These are phyloP conservation scores for Acacia melanoxylon DNA, from an alignment of 306 rosid species.

Conservation along the genomic window DNA sequence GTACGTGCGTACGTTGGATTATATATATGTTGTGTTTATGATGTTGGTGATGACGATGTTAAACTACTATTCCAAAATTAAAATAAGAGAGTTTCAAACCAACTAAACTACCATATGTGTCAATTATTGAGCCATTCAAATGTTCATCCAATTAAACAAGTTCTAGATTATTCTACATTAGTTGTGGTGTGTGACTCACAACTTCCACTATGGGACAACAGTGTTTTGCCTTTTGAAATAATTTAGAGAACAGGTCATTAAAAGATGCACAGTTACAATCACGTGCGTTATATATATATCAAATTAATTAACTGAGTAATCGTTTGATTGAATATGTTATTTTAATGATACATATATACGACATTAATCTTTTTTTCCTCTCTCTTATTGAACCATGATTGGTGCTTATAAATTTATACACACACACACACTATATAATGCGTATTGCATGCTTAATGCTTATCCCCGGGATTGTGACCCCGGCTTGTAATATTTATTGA, in stretches of 20 bases:
- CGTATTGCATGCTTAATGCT: neutral
- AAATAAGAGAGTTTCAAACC: constrained; percentile 25
- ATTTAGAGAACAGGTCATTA: neutral
- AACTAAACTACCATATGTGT: constrained; percentile 37
- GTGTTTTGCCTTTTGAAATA: constrained; percentile 23
- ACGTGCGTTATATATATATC: constrained; percentile 33
- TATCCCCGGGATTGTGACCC: neutral
- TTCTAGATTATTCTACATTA: constrained; percentile 26
- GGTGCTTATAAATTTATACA: neutral
- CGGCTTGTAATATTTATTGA: neutral
- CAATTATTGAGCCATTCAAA: constrained; percentile 10
- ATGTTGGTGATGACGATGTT: neutral
- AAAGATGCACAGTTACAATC: constrained; percentile 25
- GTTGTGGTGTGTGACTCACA: constrained; percentile 27
- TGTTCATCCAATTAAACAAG: constrained; percentile 13
- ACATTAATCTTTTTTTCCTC: neutral
- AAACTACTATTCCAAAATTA: constrained; percentile 6
- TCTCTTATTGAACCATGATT: neutral
- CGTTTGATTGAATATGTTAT: neutral
- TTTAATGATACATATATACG: neutral
- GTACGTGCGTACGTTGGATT: neutral
- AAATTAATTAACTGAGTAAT: neutral
- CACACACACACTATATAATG: too few species aligned
- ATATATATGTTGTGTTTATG: neutral
- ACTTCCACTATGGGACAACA: constrained; percentile 31